Percentiles rank a stretch among this genome's conserved stretches.
Conservation (phyloP, 345 rosid species). For the Clarkia xantiana region DNA sequence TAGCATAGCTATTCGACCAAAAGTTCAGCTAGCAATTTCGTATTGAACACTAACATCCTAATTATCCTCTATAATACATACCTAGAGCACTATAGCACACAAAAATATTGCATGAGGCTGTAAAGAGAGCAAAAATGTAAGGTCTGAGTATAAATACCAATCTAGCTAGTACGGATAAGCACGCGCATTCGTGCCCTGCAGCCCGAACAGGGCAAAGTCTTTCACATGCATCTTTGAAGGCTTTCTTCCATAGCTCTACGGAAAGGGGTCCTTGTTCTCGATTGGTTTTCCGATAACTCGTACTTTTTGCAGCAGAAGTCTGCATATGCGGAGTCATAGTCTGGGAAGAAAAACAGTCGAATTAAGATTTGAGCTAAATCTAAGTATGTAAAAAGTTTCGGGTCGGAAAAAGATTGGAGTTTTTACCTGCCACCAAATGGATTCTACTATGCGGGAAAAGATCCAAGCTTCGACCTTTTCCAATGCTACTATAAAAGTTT, state of each 20-base stretch:
- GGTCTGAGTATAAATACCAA: conserved; percentile 26
- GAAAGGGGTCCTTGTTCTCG: conserved; percentile 56
- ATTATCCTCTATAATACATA: too few relatives aligned
- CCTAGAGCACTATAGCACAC: too few relatives aligned
- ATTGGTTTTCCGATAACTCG: conserved; percentile 39
- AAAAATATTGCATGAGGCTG: too few relatives aligned
- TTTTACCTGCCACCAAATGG: conserved; percentile 94
- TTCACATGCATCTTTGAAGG: conserved; percentile 79
- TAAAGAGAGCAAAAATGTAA: conserved; percentile 1
- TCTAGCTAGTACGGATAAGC: conserved; percentile 70
- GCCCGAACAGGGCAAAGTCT: conserved; percentile 83
- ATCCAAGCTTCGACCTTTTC: conserved; percentile 88
- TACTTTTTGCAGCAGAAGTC: conserved; percentile 44
- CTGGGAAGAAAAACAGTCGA: conserved; percentile 18
- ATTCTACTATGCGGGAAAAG: conserved; percentile 68
- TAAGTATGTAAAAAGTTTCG: too few relatives aligned
- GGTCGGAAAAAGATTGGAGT: conserved; percentile 3
- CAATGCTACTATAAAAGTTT: conserved; percentile 37
- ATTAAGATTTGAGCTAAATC: not conserved
- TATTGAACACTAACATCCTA: too few relatives aligned
- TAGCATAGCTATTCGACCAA: too few relatives aligned
- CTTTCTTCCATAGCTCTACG: conserved; percentile 81
- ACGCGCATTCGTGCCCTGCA: conserved; percentile 76
- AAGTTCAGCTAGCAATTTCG: too few relatives aligned
- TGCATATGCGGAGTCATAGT: conserved; percentile 89